Evolutionary conservation across 176 grass and related monocot species (phyloP).

Genomic region (Zoysia pacifica): DNA sequence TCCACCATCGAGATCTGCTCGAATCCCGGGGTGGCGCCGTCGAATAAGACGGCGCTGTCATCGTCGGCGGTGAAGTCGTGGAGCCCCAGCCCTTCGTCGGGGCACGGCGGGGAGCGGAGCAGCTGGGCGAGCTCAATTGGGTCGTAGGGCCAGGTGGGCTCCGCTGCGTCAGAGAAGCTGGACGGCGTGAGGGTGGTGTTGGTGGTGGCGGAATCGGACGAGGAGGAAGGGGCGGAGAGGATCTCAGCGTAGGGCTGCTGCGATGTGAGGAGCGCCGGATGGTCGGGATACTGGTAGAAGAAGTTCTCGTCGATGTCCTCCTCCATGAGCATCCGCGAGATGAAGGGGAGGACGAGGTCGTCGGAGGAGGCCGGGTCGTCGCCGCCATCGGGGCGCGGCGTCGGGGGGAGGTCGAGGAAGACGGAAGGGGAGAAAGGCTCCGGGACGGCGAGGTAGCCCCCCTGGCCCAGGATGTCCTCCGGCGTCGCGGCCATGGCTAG

Average conservation of each 20-base stretch:
- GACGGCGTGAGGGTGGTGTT: constrained; percentile 13
- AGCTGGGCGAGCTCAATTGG: constrained; percentile 44
- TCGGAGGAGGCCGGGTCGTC: constrained; percentile 38
- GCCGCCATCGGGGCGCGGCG: constrained; percentile 9
- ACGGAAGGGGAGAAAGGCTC: constrained; percentile 50
- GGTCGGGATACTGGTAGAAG: constrained; percentile 57
- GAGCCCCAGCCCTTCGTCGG: constrained; percentile 8
- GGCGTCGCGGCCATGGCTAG: constrained; percentile 39
- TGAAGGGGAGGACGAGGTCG: constrained; percentile 70
- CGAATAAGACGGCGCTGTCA: neutral
- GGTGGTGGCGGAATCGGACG: constrained; percentile 4
- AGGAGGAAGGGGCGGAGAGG: constrained; percentile 22
- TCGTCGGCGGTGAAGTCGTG: neutral
- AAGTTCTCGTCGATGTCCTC: constrained; percentile 71
- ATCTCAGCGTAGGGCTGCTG: constrained; percentile 54
- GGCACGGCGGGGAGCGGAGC: constrained; percentile 25
- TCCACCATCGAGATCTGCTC: neutral
- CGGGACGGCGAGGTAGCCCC: constrained; percentile 19
- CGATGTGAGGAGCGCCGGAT: constrained; percentile 47
- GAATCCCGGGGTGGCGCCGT: neutral
- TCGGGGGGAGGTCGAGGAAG: constrained; percentile 54
- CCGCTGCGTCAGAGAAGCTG: constrained; percentile 14
- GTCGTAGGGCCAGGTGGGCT: constrained; percentile 37
- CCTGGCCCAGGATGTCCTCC: constrained; percentile 32
- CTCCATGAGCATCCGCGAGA: constrained; percentile 74